These are phyloP conservation scores for Actinidia arguta DNA, from an alignment of 179 eudicot species.

Conservation along the genomic window DNA sequence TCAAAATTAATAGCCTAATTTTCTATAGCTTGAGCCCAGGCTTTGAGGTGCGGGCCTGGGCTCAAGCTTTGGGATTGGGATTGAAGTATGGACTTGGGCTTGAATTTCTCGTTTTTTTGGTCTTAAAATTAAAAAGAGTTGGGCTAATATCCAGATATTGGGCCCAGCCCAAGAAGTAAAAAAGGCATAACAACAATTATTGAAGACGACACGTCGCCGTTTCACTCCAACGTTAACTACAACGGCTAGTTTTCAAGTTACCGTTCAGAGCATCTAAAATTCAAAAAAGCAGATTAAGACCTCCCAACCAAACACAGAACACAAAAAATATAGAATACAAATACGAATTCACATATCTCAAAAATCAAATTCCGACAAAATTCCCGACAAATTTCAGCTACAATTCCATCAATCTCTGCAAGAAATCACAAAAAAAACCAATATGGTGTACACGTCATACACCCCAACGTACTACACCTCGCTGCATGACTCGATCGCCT, in stretches of 20 bases:
- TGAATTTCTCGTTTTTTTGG: too few species aligned
- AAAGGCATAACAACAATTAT: not conserved
- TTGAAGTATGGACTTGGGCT: too few species aligned
- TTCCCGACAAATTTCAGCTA: too few species aligned
- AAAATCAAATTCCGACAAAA: constrained; percentile 17
- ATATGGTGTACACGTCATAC: constrained; percentile 64
- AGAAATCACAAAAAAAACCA: not conserved
- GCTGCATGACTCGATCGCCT: constrained; percentile 81
- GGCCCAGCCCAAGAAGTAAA: too few species aligned
- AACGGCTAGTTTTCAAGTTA: constrained; percentile 41
- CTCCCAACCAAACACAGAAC: constrained; percentile 3
- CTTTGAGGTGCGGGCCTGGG: too few species aligned
- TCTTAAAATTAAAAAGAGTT: too few species aligned
- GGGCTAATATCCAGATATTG: too few species aligned
- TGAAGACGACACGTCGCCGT: constrained; percentile 22
- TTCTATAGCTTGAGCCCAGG: too few species aligned
- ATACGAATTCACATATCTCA: not conserved
- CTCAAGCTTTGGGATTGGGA: too few species aligned
- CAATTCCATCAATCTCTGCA: not conserved
- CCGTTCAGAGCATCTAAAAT: constrained; percentile 22
- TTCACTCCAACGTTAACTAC: constrained; percentile 18
- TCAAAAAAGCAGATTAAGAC: constrained; percentile 18
- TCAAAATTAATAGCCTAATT: too few species aligned
- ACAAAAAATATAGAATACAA: not conserved
- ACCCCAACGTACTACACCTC: constrained; percentile 82